A percentile compares a stretch with the other conserved stretches of the same genome.
phyloP scores from a whole-genome alignment of 2,329 filamentous ascomycete genomes.

The Alternaria postmessia region DNA sequence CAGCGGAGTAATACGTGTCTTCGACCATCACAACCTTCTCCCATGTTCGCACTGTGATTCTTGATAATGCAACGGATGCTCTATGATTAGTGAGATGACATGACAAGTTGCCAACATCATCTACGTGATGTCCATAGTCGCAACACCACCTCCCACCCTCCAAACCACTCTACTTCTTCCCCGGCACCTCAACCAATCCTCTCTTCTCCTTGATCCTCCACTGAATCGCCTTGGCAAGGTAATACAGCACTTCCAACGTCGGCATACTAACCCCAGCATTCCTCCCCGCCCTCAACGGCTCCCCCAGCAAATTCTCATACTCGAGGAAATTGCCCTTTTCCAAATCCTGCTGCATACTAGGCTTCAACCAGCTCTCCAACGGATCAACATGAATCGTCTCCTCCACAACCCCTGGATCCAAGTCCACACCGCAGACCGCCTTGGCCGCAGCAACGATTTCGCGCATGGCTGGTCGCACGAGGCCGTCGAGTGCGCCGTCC shows the following conservation, averaged over 20 bases:
- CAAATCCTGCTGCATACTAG: conserved; percentile 64
- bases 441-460: conserved; percentile 60
- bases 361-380: conserved; percentile 58
- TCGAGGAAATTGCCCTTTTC: conserved; percentile 66
- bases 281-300: conserved; percentile 63
- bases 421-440: conserved; percentile 51
- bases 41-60: no score
- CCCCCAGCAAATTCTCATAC: conserved; percentile 64
- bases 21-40: neutral
- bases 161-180: neutral
- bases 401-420: conserved; percentile 57
- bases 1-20: neutral
- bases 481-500: conserved; percentile 54
- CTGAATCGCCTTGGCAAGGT: conserved; percentile 59
- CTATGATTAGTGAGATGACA: no score
- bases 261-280: conserved; percentile 60
- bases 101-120: neutral
- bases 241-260: conserved; percentile 59
- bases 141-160: neutral
- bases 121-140: neutral
- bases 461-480: conserved; percentile 63
- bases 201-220: conserved; percentile 57
- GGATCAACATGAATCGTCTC: conserved; percentile 60
- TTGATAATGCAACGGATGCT: no score
- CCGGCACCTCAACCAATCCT: conserved; percentile 49